Evolutionary conservation across 2,329 filamentous ascomycete species (phyloP), one percentile per base, ranked within the genome.

Genomic region (Cercospora janseana): DNA sequence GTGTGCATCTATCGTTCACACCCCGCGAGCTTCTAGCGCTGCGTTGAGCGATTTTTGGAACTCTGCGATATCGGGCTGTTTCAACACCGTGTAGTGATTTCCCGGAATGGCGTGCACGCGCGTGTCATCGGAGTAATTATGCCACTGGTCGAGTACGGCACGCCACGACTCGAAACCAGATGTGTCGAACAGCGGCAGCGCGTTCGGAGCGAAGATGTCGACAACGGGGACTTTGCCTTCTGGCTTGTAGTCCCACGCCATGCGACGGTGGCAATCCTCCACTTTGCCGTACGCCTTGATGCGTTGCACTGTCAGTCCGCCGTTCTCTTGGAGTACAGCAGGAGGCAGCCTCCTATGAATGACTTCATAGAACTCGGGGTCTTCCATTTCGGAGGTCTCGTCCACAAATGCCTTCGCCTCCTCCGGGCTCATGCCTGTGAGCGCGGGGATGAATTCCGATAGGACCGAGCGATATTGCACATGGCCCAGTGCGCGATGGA

Each of bases 401-500:
- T 51, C 52, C 10, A 38, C 49, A 37, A 59, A 54, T 4, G 32
- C 26, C 9, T 34, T 27, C 3, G 57, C 49, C 26, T 60, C 50
- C 8, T 46, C 48, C 4, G 51, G 15, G 31, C 43, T 58, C 31
- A 49, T 44, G 12, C 46, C 50, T 9, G 55, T 56, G n/a, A 57
- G 42, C 8, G 52, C 51, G 2, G 54, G 57, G 15, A 59, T 35
- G 9, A 59, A 46, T 16, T 57, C 57, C 13, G 54, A 46, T 40
- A 57, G 48, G 2, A 59, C 28, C 2, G 43, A 43, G 7, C 57
- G 52, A 24, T 54, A 59, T 10, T 37, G 44, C 2, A 59, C 47
- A n/a, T 56, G 45, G 6, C 55, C 55, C 1, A 59, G 46, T 8
- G 54, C 52, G 31, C 34, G 18, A 27, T 51, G 75, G 62, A 78